Percentiles rank a stretch among this genome's conserved stretches.
Conservation (phyloP, 2,329 filamentous ascomycete species). For the Stylonectria norvegica region DNA sequence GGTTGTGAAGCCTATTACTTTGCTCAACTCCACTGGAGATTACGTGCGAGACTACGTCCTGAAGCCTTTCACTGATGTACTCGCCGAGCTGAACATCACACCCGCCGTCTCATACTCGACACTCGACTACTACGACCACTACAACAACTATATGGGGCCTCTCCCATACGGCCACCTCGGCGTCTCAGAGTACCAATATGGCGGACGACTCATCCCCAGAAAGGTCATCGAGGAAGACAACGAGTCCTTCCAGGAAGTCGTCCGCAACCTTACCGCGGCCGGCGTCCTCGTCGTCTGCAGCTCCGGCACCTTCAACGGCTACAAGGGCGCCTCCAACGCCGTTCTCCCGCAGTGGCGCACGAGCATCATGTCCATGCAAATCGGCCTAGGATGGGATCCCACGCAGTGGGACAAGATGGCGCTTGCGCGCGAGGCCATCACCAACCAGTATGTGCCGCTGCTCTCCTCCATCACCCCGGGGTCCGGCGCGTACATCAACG, state of each 20-base stretch:
- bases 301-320: conserved; percentile 29
- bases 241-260: conserved; percentile 27
- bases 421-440: conserved; percentile 28
- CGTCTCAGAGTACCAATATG: conserved; percentile 33
- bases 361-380: conserved; percentile 31
- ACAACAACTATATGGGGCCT: conserved; percentile 34
- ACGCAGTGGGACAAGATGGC: conserved; percentile 23
- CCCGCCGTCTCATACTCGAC: conserved; percentile 29
- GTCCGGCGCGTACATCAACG: conserved; percentile 48
- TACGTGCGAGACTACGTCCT: conserved; percentile 39
- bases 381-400: conserved; percentile 27
- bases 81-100: conserved; percentile 20
- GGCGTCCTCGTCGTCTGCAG: conserved; percentile 31
- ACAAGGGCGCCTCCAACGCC: conserved; percentile 31
- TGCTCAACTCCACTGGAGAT: conserved; percentile 39
- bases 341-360: conserved; percentile 39
- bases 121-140: conserved; percentile 29
- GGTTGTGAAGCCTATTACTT: conserved; percentile 42
- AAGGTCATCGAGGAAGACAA: conserved; percentile 29
- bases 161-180: conserved; percentile 32
- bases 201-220: conserved; percentile 36
- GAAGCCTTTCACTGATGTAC: conserved; percentile 36
- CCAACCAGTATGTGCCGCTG: conserved; percentile 28
- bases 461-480: conserved; percentile 30
- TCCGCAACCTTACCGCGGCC: conserved; percentile 29